Base-by-base conservation (phyloP, 164 flowering plant species). In the Umbilicus rupestris region DNA sequence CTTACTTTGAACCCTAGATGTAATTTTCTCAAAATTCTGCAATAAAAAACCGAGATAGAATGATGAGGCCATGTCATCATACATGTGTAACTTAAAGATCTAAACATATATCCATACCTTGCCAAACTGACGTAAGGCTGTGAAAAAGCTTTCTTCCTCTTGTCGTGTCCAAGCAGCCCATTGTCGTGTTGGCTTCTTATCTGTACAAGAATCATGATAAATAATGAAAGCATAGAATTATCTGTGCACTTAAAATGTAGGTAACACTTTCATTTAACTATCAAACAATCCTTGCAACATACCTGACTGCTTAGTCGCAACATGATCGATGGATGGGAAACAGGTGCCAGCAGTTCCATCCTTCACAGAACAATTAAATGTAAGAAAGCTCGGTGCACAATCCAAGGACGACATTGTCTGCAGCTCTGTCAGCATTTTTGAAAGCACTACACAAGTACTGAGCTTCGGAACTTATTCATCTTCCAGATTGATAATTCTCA, bases 121-220 rank as follows among this genome's bases (percentile, higher is more conserved):
- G 73, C 99, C 99, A 81, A 92, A 92, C 85, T 85, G 99, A 39
- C 98, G 92, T 60, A 95, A 73, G 70, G 98, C 99, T 80, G 81
- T 83, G 73, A 95, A 95, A 76, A 95, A 95, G 75, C 83, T 84
- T 76, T 92, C 95, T 74, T 92, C 98, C 75, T 95, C 99, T 77
- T 95, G 85, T 71, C 87, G 98, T 63, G 99, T 95, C 99, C 98
- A 95, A 66, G 99, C 99, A 85, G 97, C 98, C 99, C 99, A 95
- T 73, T 90, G 99, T 39, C 97, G 83, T 64, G 97, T 84, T 66
- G 78, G 87, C 68, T 77, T 87, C 78, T 90, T 90, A 0, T 66
- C 98, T 90, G 83, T 78, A 75, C 68, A 15, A 6, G 41, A 29
- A 73, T 78, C 55, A 65, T 41, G 14, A 29, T 39, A 20, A 20